Conservation (phyloP, 169 alveolate genomes). For the Babesia ovis region DNA sequence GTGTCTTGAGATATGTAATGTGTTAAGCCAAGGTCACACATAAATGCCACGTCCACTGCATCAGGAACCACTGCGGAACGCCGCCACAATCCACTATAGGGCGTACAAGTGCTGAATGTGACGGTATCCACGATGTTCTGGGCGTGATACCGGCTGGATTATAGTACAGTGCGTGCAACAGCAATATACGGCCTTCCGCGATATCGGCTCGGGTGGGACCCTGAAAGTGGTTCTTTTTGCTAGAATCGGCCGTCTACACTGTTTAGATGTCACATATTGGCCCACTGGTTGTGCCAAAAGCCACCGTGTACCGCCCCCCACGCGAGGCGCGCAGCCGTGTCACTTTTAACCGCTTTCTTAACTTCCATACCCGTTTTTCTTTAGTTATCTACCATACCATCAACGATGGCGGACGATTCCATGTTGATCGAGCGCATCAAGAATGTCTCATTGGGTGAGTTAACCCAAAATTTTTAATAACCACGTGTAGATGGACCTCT, state of each 20-base stretch:
- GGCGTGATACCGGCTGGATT: too few relatives aligned
- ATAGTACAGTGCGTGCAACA: too few relatives aligned
- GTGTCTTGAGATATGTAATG: neutral
- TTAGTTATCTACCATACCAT: neutral
- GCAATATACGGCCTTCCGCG: too few relatives aligned
- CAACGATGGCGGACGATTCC: conserved; percentile 64
- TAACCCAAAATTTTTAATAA: neutral
- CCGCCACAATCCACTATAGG: too few relatives aligned
- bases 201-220: neutral
- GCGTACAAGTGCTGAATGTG: too few relatives aligned
- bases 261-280: conserved; percentile 1
- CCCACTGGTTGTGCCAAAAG: neutral
- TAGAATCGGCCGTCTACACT: neutral
- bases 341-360: conserved; percentile 6
- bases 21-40: too few relatives aligned
- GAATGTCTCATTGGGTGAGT: conserved; percentile 66
- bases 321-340: conserved; percentile 6
- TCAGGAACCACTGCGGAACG: too few relatives aligned
- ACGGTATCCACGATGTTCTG: too few relatives aligned
- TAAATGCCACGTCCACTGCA: too few relatives aligned
- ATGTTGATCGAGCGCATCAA: conserved; percentile 61
- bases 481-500: conserved; percentile 51
- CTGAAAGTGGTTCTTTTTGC: neutral
- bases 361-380: neutral
- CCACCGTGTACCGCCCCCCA: conserved; percentile 23